Conservation (phyloP, 208 protist species). For the Trypanosoma platydactyli region DNA sequence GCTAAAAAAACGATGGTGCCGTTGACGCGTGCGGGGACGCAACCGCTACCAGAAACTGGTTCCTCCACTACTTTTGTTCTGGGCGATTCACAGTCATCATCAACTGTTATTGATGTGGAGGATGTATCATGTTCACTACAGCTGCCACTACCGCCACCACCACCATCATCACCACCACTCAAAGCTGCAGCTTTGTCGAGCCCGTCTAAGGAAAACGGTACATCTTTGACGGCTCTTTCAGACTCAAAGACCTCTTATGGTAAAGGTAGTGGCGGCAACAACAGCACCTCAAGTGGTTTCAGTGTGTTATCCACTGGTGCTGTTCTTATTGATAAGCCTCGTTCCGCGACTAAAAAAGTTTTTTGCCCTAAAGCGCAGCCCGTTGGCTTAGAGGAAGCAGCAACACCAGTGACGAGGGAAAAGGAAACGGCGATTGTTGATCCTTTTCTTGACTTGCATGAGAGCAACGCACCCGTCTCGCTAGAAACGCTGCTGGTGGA, state of each 20-base stretch:
- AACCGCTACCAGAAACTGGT: background rate
- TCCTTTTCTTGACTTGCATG: conserved; percentile 13
- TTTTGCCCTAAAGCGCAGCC: conserved; percentile 10
- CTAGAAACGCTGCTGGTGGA: conserved; percentile 55
- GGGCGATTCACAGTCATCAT: conserved; percentile 19
- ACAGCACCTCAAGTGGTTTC: background rate
- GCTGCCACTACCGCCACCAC: background rate
- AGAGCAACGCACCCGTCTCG: conserved; percentile 27
- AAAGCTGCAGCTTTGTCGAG: background rate
- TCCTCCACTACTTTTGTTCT: conserved; percentile 17
- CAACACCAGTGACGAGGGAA: background rate
- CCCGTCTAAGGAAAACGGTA: background rate
- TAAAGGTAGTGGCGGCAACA: background rate
- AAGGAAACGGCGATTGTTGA: conserved; percentile 2
- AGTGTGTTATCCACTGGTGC: background rate
- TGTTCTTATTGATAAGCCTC: background rate
- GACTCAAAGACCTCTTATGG: background rate
- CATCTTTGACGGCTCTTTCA: background rate
- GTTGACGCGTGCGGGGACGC: conserved; percentile 1
- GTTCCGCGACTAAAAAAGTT: background rate
- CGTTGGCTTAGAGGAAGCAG: background rate
- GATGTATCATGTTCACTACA: conserved; percentile 3
- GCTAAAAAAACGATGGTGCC: conserved; percentile 16
- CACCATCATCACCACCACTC: background rate
- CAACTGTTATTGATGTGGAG: background rate